These are phyloP conservation scores for Paratinospora sagittata DNA, from an alignment of 164 flowering plant species.

Conservation along the genomic window DNA sequence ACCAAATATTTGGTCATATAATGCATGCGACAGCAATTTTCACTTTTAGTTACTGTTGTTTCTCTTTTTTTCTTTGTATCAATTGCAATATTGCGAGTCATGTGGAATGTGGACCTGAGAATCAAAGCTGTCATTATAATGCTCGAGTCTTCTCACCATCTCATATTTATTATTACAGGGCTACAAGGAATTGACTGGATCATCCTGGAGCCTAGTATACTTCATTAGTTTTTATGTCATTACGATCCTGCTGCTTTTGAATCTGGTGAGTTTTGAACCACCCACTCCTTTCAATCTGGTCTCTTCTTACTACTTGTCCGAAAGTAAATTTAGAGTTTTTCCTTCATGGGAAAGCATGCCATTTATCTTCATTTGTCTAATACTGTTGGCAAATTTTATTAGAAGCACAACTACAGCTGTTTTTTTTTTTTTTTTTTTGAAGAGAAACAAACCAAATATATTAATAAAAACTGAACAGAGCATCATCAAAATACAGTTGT, in stretches of 20 bases:
- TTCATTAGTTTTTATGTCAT: conserved; percentile 85
- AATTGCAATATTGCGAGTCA: neutral
- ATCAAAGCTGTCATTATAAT: neutral
- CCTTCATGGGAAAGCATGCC: too few relatives aligned
- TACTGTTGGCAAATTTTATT: too few relatives aligned
- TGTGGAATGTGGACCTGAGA: neutral
- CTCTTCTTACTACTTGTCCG: neutral
- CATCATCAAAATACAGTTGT: too few relatives aligned
- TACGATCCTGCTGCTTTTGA: conserved; percentile 68
- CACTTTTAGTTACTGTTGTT: neutral
- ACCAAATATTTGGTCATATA: neutral
- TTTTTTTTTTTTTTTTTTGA: too few relatives aligned
- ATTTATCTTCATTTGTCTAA: too few relatives aligned
- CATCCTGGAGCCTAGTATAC: conserved; percentile 58
- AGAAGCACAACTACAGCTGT: too few relatives aligned
- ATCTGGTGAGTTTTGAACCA: conserved; percentile 47
- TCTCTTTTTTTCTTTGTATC: neutral
- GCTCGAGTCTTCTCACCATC: conserved; percentile 3
- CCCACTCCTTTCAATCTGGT: neutral
- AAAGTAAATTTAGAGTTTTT: neutral
- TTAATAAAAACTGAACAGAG: too few relatives aligned
- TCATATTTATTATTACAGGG: conserved; percentile 43
- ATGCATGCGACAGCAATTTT: neutral
- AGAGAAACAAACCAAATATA: too few relatives aligned
- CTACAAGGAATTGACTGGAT: conserved; percentile 72